phyloP scores from a whole-genome alignment of 2,329 filamentous ascomycete species.

The Arthrobotrys musiformis region DNA sequence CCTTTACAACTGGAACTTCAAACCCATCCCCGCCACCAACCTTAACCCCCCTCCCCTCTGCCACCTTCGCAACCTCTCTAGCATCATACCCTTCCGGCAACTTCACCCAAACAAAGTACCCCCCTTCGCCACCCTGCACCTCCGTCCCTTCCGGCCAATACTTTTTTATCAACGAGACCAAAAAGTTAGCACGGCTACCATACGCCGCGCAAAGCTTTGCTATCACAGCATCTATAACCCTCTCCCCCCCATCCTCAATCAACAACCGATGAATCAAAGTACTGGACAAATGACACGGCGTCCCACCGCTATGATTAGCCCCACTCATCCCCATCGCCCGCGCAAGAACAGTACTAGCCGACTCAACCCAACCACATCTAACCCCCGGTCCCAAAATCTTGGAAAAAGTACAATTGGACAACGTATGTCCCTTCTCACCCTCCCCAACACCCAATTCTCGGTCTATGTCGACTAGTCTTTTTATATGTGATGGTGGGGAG shows the following conservation, averaged over 20 bases:
- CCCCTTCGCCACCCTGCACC: constrained; percentile 68
- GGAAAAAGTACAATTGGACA: constrained; percentile 89
- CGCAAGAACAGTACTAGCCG: constrained; percentile 72
- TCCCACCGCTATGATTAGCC: constrained; percentile 68
- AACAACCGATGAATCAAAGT: constrained; percentile 68
- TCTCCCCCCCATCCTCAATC: constrained; percentile 59
- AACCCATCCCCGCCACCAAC: constrained; percentile 75
- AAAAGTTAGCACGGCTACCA: constrained; percentile 66
- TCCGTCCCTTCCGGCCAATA: constrained; percentile 74
- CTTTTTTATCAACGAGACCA: constrained; percentile 71
- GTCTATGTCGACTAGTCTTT: constrained; percentile 32
- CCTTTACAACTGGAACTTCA: constrained; percentile 68
- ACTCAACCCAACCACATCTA: constrained; percentile 87
- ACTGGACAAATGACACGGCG: constrained; percentile 69
- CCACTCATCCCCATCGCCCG: constrained; percentile 68
- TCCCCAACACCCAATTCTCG: constrained; percentile 40
- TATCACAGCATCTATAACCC: constrained; percentile 64
- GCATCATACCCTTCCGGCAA: constrained; percentile 68
- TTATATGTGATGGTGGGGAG: constrained; percentile 14
- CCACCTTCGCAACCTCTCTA: constrained; percentile 69
- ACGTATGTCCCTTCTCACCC: constrained; percentile 71
- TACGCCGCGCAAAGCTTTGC: constrained; percentile 68
- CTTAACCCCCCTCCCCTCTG: constrained; percentile 72
- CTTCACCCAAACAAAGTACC: constrained; percentile 86
- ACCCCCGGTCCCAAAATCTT: constrained; percentile 86